A percentile compares a stretch with the other conserved stretches of the same genome.
Conservation (phyloP, 495 filamentous ascomycete species). For the Aspergillus cavernicola region DNA sequence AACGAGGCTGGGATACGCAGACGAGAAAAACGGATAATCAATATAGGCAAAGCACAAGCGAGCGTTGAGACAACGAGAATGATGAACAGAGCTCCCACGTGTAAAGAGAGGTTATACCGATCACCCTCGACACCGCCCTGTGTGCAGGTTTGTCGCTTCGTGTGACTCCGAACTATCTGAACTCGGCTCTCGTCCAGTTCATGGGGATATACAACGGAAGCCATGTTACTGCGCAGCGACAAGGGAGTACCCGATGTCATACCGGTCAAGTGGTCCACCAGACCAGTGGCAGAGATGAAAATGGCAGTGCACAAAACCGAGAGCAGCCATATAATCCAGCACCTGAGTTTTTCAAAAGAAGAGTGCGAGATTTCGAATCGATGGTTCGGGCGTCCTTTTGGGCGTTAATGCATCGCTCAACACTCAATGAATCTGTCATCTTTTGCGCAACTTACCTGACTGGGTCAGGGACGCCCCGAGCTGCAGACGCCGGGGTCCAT, state of each 20-base stretch:
- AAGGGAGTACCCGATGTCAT: not conserved
- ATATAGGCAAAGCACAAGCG: conserved; percentile 40
- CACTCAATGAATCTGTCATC: not conserved
- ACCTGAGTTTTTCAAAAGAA: conserved; percentile 16
- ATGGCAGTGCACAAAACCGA: conserved; percentile 26
- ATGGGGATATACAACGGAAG: not conserved
- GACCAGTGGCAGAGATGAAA: conserved; percentile 21
- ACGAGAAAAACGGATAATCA: conserved; percentile 34
- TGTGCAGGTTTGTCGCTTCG: conserved; percentile 24
- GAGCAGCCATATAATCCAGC: conserved; percentile 27
- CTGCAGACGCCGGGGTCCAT: not conserved
- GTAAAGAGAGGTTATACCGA: conserved; percentile 55
- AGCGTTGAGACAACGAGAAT: conserved; percentile 61
- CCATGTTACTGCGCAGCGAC: not conserved
- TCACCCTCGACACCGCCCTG: conserved; percentile 22
- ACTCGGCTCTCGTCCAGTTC: not conserved
- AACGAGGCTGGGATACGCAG: conserved; percentile 35
- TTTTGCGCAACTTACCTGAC: conserved; percentile 30
- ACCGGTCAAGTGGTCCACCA: conserved; percentile 10
- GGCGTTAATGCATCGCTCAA: conserved; percentile 5
- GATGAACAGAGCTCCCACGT: conserved; percentile 65
- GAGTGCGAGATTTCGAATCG: conserved; percentile 7
- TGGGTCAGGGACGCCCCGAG: conserved; percentile 28
- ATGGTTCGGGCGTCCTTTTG: conserved; percentile 25
- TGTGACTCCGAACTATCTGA: not conserved